phyloP scores from a whole-genome alignment of 306 rosid species.

The Dalbergia oliveri region DNA sequence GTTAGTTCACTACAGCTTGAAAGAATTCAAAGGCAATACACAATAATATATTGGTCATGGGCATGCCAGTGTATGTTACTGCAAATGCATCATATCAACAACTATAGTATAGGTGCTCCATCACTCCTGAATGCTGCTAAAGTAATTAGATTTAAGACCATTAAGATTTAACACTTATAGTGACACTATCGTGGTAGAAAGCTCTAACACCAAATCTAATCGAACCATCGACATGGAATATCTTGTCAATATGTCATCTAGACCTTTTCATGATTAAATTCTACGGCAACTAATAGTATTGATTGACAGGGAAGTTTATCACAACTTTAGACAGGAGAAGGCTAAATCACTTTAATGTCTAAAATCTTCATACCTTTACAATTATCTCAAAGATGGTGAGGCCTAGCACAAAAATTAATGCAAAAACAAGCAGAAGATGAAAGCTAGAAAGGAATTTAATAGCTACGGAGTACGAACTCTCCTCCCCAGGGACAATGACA shows the following conservation, averaged over 20 bases:
- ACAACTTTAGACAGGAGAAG: neutral
- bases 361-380: neutral
- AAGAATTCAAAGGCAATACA: slow-evolving; percentile 22
- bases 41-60: neutral
- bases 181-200: neutral
- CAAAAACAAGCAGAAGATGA: slow-evolving; percentile 2
- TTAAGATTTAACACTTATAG: neutral
- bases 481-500: neutral
- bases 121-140: neutral
- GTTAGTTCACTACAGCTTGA: neutral
- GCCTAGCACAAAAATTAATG: neutral
- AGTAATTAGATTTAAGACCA: neutral
- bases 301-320: neutral
- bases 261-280: neutral
- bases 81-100: slow-evolving; percentile 14
- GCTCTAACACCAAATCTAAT: neutral
- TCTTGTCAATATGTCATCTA: neutral
- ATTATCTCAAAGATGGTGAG: neutral
- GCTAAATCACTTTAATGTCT: slow-evolving; percentile 4
- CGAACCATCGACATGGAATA: neutral
- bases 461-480: neutral
- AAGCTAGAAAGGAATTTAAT: slow-evolving; percentile 4
- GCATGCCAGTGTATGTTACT: slow-evolving; percentile 8
- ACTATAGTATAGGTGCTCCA: neutral
- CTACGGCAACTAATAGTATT: neutral